phyloP scores from a whole-genome alignment of 2,329 filamentous ascomycete species.

The Herpotrichia juniperi region DNA sequence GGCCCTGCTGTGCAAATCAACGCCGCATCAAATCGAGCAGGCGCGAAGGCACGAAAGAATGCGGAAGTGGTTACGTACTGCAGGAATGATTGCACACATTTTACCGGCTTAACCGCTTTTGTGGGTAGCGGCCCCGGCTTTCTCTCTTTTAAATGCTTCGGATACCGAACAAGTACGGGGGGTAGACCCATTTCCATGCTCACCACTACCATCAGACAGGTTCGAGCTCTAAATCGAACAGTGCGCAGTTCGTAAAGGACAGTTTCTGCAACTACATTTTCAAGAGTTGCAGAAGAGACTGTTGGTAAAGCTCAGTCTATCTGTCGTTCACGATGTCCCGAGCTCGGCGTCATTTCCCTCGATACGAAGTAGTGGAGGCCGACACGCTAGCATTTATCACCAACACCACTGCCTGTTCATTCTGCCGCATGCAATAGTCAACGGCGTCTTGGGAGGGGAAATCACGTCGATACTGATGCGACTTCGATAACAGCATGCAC shows the following conservation, averaged over 20 bases:
- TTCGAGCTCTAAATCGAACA: background rate
- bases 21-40: constrained; percentile 10
- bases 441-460: background rate
- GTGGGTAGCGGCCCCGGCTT: constrained; percentile 3
- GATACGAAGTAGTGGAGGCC: background rate
- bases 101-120: constrained; percentile 17
- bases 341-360: background rate
- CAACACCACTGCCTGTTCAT: constrained; percentile 23
- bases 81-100: constrained; percentile 7
- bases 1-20: background rate
- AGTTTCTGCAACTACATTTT: background rate
- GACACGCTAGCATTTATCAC: constrained; percentile 10
- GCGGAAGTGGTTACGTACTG: background rate
- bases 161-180: constrained; percentile 20
- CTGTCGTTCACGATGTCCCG: background rate
- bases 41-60: constrained; percentile 2
- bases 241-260: background rate
- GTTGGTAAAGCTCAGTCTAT: background rate
- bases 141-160: constrained; percentile 15
- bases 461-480: constrained; percentile 4
- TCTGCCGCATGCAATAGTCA: constrained; percentile 3
- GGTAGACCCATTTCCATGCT: background rate
- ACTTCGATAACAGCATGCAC: constrained; percentile 10
- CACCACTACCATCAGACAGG: constrained; percentile 5
- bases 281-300: background rate